phyloP scores from a whole-genome alignment of 2,329 filamentous ascomycete species.

The Venturia pyrina region DNA sequence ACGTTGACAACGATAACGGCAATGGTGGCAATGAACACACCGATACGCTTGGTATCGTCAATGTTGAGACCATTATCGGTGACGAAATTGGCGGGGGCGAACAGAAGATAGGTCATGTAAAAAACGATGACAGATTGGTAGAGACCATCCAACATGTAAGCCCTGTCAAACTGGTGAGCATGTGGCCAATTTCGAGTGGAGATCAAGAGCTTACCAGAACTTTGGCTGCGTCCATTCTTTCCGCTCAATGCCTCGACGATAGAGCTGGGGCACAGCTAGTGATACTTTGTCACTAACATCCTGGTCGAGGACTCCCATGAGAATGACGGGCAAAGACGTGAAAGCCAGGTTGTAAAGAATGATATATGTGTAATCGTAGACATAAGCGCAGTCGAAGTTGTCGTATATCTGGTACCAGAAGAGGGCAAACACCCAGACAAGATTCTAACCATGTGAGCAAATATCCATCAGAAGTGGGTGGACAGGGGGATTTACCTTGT shows the following conservation, averaged over 20 bases:
- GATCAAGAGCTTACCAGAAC: constrained; percentile 64
- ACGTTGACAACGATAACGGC: constrained; percentile 82
- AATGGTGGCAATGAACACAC: constrained; percentile 75
- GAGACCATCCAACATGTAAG: constrained; percentile 88
- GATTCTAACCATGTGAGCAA: constrained; percentile 51
- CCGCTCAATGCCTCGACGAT: constrained; percentile 88
- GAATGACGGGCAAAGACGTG: constrained; percentile 85
- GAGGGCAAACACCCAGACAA: constrained; percentile 91
- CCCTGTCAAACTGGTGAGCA: constrained; percentile 21
- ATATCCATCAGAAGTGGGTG: not conserved
- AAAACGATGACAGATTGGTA: constrained; percentile 93
- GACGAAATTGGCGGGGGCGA: constrained; percentile 57
- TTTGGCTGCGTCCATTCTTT: constrained; percentile 93
- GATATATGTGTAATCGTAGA: constrained; percentile 97
- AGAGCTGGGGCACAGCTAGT: constrained; percentile 87
- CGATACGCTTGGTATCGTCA: constrained; percentile 72
- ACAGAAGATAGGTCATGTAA: constrained; percentile 82
- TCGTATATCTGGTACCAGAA: constrained; percentile 98
- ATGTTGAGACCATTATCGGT: constrained; percentile 65
- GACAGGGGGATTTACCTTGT: constrained; percentile 53
- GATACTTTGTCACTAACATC: constrained; percentile 93
- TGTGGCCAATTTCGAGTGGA: not conserved
- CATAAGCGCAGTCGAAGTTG: constrained; percentile 92
- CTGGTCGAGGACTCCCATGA: constrained; percentile 95
- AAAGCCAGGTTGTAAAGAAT: constrained; percentile 94